Evolutionary conservation across 495 filamentous ascomycete species (phyloP).

Genomic region (Chlorociboria aeruginascens): DNA sequence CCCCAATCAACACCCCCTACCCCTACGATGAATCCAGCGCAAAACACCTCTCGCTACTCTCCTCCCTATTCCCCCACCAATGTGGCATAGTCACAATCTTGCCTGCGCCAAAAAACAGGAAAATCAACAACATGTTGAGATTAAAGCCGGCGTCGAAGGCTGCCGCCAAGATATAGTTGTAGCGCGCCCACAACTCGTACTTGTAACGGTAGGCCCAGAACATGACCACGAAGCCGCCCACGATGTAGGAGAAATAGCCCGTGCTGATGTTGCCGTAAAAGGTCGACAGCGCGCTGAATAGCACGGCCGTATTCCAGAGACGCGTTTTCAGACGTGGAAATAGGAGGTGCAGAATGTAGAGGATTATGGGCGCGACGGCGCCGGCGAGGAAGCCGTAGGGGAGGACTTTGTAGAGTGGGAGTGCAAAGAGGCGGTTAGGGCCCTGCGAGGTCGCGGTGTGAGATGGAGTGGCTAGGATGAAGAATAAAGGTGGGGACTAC

Average conservation of each 20-base stretch:
- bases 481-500: constrained; percentile 10
- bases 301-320: constrained; percentile 45
- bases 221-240: constrained; percentile 46
- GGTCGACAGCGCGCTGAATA: constrained; percentile 30
- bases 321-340: constrained; percentile 40
- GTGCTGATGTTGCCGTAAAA: constrained; percentile 40
- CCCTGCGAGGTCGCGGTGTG: constrained; percentile 21
- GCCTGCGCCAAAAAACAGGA: constrained; percentile 40
- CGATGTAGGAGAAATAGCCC: constrained; percentile 41
- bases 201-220: constrained; percentile 37
- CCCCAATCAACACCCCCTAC: neutral
- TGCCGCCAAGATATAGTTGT: constrained; percentile 43
- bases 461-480: neutral
- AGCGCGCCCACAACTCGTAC: constrained; percentile 43
- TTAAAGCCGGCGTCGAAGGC: constrained; percentile 49
- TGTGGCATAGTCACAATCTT: constrained; percentile 41
- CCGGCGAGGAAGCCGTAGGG: constrained; percentile 46
- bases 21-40: constrained; percentile 13
- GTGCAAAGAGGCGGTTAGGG: constrained; percentile 37
- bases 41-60: constrained; percentile 27
- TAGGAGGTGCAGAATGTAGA: constrained; percentile 34
- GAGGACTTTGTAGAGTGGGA: constrained; percentile 35
- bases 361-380: constrained; percentile 31
- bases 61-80: constrained; percentile 43
- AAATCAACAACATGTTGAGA: constrained; percentile 42